Conservation (phyloP, 2,329 filamentous ascomycete species). For the Myriangium duriaei region DNA sequence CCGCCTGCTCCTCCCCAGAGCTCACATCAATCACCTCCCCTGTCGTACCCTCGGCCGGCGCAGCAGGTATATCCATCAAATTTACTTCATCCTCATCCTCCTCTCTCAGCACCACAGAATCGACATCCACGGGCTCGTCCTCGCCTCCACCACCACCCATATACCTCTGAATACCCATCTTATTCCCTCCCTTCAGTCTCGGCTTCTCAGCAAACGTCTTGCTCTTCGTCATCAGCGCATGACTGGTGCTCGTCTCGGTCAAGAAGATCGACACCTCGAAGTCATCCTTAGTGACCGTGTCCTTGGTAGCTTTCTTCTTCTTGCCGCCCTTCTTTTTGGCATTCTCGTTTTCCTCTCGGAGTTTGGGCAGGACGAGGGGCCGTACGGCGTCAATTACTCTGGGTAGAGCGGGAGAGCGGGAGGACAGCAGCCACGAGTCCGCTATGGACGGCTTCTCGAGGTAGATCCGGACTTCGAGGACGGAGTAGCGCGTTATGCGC, state of each 20-base stretch:
- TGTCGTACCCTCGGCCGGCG: slow-evolving; percentile 15
- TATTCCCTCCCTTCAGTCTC: slow-evolving; percentile 1
- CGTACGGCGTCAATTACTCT: slow-evolving; percentile 76
- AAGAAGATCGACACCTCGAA: slow-evolving; percentile 94
- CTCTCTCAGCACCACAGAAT: slow-evolving; percentile 36
- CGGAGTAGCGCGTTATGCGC: slow-evolving; percentile 82
- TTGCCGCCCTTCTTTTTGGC: slow-evolving; percentile 47
- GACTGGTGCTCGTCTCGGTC: slow-evolving; percentile 71
- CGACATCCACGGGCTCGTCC: slow-evolving; percentile 30
- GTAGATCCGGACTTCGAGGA: slow-evolving; percentile 94
- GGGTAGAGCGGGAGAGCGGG: slow-evolving; percentile 62
- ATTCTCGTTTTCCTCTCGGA: slow-evolving; percentile 68
- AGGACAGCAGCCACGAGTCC: slow-evolving; percentile 71
- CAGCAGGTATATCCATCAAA: slow-evolving; percentile 44
- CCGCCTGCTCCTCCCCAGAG: slow-evolving; percentile 20
- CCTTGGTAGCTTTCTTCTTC: slow-evolving; percentile 68
- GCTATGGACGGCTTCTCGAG: slow-evolving; percentile 78
- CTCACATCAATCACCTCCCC: slow-evolving; percentile 3
- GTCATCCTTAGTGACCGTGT: slow-evolving; percentile 56
- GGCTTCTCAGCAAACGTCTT: slow-evolving; percentile 45
- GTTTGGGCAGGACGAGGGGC: slow-evolving; percentile 76
- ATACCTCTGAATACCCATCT: slow-evolving; percentile 4
- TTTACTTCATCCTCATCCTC: slow-evolving; percentile 47
- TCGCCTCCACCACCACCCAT: slow-evolving; percentile 20
- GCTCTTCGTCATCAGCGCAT: slow-evolving; percentile 74